Conservation (phyloP, 495 filamentous ascomycete species). For the Parathielavia hyrcaniae region DNA sequence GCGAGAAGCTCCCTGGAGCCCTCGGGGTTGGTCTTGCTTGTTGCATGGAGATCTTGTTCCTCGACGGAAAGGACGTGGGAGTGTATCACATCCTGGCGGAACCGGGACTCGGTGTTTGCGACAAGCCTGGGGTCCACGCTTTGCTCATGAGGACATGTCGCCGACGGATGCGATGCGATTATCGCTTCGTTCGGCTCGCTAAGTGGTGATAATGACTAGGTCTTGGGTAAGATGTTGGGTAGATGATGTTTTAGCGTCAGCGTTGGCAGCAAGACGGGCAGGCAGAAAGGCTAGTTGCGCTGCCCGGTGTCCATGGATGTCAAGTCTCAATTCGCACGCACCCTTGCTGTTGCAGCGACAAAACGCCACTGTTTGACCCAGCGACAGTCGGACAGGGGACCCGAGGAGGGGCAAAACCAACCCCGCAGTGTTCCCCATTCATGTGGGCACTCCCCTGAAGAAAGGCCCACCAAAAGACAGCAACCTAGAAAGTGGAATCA, state of each 20-base stretch:
- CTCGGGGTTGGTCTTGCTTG: constrained; percentile 42
- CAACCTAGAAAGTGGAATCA: not conserved
- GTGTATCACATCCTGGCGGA: constrained; percentile 30
- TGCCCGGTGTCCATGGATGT: not conserved
- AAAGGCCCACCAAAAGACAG: not conserved
- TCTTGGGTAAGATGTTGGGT: not conserved
- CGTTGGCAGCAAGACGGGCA: not conserved
- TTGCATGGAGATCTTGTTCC: constrained; percentile 36
- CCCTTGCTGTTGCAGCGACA: constrained; percentile 9
- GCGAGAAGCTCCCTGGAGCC: constrained; percentile 52
- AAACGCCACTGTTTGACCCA: constrained; percentile 9
- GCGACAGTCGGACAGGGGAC: not conserved
- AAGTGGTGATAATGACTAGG: not conserved
- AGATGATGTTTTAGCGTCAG: not conserved
- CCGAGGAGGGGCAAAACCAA: constrained; percentile 7
- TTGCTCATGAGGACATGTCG: not conserved
- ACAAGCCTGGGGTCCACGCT: not conserved
- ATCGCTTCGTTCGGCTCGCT: not conserved
- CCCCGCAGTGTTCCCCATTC: constrained; percentile 8
- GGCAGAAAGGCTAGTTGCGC: too few species aligned
- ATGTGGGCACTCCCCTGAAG: constrained; percentile 1
- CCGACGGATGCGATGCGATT: not conserved
- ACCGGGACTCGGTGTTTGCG: constrained; percentile 7
- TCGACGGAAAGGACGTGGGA: not conserved
- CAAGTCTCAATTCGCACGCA: not conserved